A percentile compares a stretch with the other conserved stretches of the same genome.
Conservation (phyloP, 2,329 filamentous ascomycete species). For the Arthroderma sp. region DNA sequence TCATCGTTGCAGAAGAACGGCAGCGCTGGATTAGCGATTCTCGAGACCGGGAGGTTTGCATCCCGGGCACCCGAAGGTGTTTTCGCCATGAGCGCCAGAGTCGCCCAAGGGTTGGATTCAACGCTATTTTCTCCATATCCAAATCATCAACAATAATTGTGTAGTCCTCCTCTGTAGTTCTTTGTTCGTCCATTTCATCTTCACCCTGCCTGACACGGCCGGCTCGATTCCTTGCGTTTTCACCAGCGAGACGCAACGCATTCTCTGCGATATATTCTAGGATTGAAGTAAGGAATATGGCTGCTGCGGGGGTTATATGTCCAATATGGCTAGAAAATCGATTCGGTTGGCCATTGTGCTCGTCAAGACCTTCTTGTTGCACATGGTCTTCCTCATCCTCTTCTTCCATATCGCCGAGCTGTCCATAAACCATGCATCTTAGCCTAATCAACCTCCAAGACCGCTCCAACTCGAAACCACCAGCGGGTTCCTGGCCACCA, state of each 20-base stretch:
- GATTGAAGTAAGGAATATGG: slow-evolving; percentile 91
- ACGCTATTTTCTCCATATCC: slow-evolving; percentile 84
- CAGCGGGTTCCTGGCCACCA: slow-evolving; percentile 36
- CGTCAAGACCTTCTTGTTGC: slow-evolving; percentile 59
- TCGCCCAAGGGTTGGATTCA: slow-evolving; percentile 76
- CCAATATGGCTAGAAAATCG: slow-evolving; percentile 44
- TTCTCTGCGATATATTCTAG: slow-evolving; percentile 90
- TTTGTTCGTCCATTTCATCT: slow-evolving; percentile 26
- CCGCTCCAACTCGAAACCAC: slow-evolving; percentile 77
- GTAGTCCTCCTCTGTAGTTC: slow-evolving; percentile 33
- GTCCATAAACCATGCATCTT: slow-evolving; percentile 96
- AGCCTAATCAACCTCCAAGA: slow-evolving; percentile 89
- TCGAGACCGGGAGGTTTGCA: slow-evolving; percentile 29
- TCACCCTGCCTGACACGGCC: slow-evolving; percentile 40
- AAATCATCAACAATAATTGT: slow-evolving; percentile 73
- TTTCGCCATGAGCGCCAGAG: slow-evolving; percentile 96
- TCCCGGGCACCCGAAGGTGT: slow-evolving; percentile 31
- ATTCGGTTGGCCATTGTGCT: slow-evolving; percentile 41
- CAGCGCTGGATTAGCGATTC: slow-evolving; percentile 26
- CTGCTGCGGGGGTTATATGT: slow-evolving; percentile 74
- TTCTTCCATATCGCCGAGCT: slow-evolving; percentile 91
- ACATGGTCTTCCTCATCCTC: slow-evolving; percentile 89
- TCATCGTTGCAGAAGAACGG: slow-evolving; percentile 12
- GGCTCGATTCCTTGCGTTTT: slow-evolving; percentile 50
- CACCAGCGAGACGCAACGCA: slow-evolving; percentile 71